These are phyloP conservation scores for Hyaloperonospora brassicae DNA, from an alignment of 352 stramenopile genomes.

Conservation along the genomic window DNA sequence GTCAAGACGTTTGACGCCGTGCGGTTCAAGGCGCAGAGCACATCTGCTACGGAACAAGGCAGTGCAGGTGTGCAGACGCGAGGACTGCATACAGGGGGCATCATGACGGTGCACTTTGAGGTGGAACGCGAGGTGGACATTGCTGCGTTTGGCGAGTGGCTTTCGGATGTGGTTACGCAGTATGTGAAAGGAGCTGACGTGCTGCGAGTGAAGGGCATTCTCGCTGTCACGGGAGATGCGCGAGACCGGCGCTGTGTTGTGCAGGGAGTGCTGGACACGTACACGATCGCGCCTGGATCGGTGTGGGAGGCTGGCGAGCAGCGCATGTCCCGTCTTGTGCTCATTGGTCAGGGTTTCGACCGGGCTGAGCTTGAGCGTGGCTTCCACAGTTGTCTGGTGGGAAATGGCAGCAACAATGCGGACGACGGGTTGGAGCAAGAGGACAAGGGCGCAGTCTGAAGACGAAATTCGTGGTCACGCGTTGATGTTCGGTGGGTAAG, in stretches of 20 bases:
- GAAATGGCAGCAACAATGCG: not conserved
- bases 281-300: constrained; percentile 52
- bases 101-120: constrained; percentile 54
- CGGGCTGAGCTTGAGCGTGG: constrained; percentile 31
- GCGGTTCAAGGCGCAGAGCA: constrained; percentile 35
- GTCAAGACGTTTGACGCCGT: constrained; percentile 69
- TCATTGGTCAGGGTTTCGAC: constrained; percentile 60
- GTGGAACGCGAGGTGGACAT: constrained; percentile 41
- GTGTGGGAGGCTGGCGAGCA: constrained; percentile 29
- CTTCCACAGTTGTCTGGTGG: constrained; percentile 39
- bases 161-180: constrained; percentile 40
- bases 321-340: constrained; percentile 43
- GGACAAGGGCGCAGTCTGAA: not conserved
- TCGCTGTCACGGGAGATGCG: constrained; percentile 38
- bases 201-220: constrained; percentile 56
- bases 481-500: no score
- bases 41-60: constrained; percentile 8
- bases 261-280: constrained; percentile 67
- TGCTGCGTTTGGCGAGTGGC: constrained; percentile 47
- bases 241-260: constrained; percentile 42
- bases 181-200: constrained; percentile 52
- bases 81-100: constrained; percentile 41
- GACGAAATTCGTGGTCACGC: not conserved
- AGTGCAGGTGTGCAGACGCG: constrained; percentile 12
- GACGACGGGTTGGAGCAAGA: constrained; percentile 10